Evolutionary conservation across 2,329 filamentous ascomycete species (phyloP), one percentile per base, ranked within the genome.

Genomic region (Sporothrix schenckii): DNA sequence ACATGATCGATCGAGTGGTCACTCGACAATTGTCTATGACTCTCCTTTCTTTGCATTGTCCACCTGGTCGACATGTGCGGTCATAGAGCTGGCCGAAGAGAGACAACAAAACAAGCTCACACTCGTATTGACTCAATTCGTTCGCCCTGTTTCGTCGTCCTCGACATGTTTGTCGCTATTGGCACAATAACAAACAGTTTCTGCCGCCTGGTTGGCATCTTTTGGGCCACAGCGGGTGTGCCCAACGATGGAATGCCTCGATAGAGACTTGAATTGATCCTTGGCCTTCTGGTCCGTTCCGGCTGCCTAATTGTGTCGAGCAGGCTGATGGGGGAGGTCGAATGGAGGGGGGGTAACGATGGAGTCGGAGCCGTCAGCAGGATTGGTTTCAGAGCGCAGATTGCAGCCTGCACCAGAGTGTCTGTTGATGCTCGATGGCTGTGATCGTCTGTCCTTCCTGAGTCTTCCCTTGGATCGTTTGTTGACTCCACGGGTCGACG

Each of bases 401-500:
- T 39, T 24, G 39, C 4, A n/a, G 13, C 39, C 39, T 47, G 58
- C 2, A 30, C 14, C 11, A 13, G 14, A 44, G 41, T 5, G 11
- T 58, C 14, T 61, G 58, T 44, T 27, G n/a, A 24, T 4, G 16
- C 6, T 50, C 2, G 49, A 3, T 24, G 39, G n/a, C 58, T 27
- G 27, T 4, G 13, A 16, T 13, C 39, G 27, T 44, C 44, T 61
- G 58, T 47, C 58, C 19, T 21, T 61, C n/a, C n/a, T 19, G 27
- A n/a, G 19, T 58, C 53, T 58, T 6, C 27, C 30, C 54, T 58
- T 30, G 16, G 34, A 10, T 61, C 39, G 4, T 44, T 44, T 61
- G 58, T 61, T 61, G 58, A 47, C 58, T 41, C 58, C 6, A 24
- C 21, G 54, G 16, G 58, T 63, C 39, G 58, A 63, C 58, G 58